phyloP scores from a whole-genome alignment of 2,329 filamentous ascomycete genomes.

The Orbilia quercus region DNA sequence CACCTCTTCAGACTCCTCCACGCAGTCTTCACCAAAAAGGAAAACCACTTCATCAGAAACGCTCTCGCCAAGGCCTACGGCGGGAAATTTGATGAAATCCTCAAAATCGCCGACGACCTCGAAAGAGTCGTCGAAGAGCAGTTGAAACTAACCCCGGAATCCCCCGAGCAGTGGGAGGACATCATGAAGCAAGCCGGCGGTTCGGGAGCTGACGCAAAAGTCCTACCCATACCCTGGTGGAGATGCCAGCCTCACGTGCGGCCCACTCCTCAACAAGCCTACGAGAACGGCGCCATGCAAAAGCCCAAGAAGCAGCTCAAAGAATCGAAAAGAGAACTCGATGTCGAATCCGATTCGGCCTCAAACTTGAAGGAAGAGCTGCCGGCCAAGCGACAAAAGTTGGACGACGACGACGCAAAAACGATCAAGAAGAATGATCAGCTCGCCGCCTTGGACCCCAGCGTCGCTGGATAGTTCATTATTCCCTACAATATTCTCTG shows the following conservation, averaged over 20 bases:
- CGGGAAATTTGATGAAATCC: constrained; percentile 79
- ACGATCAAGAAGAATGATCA: constrained; percentile 19
- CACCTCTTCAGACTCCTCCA: constrained; percentile 93
- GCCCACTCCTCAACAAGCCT: constrained; percentile 55
- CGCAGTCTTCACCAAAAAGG: constrained; percentile 74
- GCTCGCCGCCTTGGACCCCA: constrained; percentile 14
- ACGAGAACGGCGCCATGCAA: constrained; percentile 67
- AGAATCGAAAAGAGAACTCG: constrained; percentile 66
- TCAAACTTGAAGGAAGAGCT: constrained; percentile 60
- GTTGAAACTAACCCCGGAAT: constrained; percentile 68
- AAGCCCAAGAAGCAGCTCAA: constrained; percentile 75
- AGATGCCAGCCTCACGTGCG: constrained; percentile 59
- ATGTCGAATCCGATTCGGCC: constrained; percentile 61
- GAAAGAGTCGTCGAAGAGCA: constrained; percentile 82
- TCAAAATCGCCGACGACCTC: constrained; percentile 78
- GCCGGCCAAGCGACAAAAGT: constrained; percentile 60
- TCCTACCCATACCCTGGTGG: constrained; percentile 59
- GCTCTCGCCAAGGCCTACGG: constrained; percentile 76
- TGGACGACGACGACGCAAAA: constrained; percentile 25
- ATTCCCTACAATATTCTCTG: too few relatives aligned
- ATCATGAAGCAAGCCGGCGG: constrained; percentile 58
- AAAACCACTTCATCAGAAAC: constrained; percentile 85
- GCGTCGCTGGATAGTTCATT: constrained; percentile 7
- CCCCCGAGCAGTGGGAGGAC: constrained; percentile 64
- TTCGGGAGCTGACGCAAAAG: constrained; percentile 50